Evolutionary conservation across 805 yeast genomes (phyloP), one percentile per base, ranked within the genome.

Genomic region (Saccharomyces cerevisiae): DNA sequence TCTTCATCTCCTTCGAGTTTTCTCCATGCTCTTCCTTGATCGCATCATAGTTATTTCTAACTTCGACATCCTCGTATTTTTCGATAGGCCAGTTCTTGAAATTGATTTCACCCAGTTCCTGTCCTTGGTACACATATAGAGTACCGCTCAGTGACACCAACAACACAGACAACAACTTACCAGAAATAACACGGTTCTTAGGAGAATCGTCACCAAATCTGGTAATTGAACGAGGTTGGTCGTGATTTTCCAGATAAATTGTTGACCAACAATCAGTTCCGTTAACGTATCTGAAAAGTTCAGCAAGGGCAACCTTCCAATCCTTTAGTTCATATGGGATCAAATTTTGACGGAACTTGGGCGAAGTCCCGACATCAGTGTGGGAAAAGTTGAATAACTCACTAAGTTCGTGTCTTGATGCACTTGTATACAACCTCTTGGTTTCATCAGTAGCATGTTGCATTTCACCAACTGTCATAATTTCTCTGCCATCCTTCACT

Each of bases 181-280:
- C 80, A 29, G 80, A 73, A 51, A 67, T 62, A 51, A 61, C 69
- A 48, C 75, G 64, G 66, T 63, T 54, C 51, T 66, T 59, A 29
- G 67, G 67, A 6, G 73, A 67, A 50, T 72, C 76, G 64, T 73
- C 72, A 49, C 81, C 82, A 62, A 79, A 80, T 60, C 84, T 72
- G 14, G 81, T 67, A 43, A 79, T 74, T 31, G 77, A 70, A 62
- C 84, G 73, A 13, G 84, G 78, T 61, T 79, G 84, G 66, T 81
- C 85, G 62, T 81, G 85, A 63, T 81, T 81, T 65, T 81, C 85
- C 55, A 76, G 64, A 66, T 76, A 80, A 21, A 75, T 73, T 14
- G 84, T 77, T 31, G 79, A 67, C 85, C 85, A 81, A 17, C 81
- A 81, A 58, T 80, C 84, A 17, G 80, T 74, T 22, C 71, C 76